Percentiles rank a stretch among this genome's conserved stretches.
Evolutionary conservation across 495 filamentous ascomycete genomes (phyloP).

Genomic region (Aspergillus steynii): DNA sequence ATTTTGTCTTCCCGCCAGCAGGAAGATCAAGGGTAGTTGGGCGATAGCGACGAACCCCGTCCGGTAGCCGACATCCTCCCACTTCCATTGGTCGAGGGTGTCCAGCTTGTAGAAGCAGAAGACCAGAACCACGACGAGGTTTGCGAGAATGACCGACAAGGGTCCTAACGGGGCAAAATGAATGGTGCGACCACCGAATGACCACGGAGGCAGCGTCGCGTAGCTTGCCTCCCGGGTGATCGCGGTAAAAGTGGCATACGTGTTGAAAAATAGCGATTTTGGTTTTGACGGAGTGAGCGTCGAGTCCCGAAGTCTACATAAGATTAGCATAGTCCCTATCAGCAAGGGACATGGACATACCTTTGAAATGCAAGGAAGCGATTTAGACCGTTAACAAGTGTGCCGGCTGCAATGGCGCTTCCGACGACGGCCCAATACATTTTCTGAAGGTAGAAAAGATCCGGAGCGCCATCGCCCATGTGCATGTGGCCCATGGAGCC

Average conservation of each 20-base stretch:
- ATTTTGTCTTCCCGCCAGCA: slow-evolving; percentile 78
- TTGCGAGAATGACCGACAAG: slow-evolving; percentile 37
- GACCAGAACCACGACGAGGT: slow-evolving; percentile 39
- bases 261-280: slow-evolving; percentile 51
- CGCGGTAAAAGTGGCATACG: slow-evolving; percentile 69
- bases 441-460: slow-evolving; percentile 48
- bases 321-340: neutral
- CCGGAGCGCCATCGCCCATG: slow-evolving; percentile 48
- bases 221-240: slow-evolving; percentile 66
- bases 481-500: slow-evolving; percentile 40
- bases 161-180: slow-evolving; percentile 49
- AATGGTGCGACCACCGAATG: slow-evolving; percentile 43
- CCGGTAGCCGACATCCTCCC: slow-evolving; percentile 74
- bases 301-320: slow-evolving; percentile 27
- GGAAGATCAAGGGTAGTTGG: slow-evolving; percentile 80
- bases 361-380: slow-evolving; percentile 46
- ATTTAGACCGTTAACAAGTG: slow-evolving; percentile 51
- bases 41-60: slow-evolving; percentile 73
- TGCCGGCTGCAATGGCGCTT: slow-evolving; percentile 51
- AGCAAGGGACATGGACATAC: slow-evolving; percentile 22
- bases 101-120: slow-evolving; percentile 47
- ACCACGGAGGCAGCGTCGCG: slow-evolving; percentile 57
- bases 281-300: slow-evolving; percentile 63
- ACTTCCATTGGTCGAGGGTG: slow-evolving; percentile 43
- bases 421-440: slow-evolving; percentile 65